Base-by-base conservation (phyloP, 768 basidiomycete genomes). In the Solioccasus polychromus region DNA sequence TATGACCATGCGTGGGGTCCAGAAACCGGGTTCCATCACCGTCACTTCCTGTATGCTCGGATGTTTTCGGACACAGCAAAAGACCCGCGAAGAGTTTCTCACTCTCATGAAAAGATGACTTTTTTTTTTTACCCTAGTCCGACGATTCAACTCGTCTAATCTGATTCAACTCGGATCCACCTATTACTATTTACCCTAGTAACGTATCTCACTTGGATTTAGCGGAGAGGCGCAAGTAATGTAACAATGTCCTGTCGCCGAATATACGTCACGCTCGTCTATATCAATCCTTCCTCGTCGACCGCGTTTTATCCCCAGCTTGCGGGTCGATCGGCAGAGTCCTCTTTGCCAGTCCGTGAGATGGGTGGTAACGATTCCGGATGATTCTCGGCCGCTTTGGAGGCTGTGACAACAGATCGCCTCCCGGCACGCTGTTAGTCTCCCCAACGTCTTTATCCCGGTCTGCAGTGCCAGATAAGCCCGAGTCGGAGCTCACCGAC, bases 1-100 rank as follows among this genome's bases (percentile, higher is more conserved):
- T 63, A 99, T 99, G 96, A 93, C 95, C 3, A 98, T 98, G 95
- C 87, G 96, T 51, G 96, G 96, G 43, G 96, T 99, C 8, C 96
- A 99, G 70, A 99, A 99, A 69, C 95, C 95, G 3, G 96, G 96
- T 20, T 78, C 95, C 7, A 81, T 88, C 19, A 99, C 96, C 1
- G 87, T 93, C 35, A 99, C 96, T 6, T 93, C 90, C 5, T 95
- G 93, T 57, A 99, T 99, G 96, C 74, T 97, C 42, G 96, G 96
- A 14, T 96, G 92, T 64, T 99, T 99, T 80, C 81, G 96, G 48
- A 87, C 89, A n/a, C 89, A 94, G 56, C 94, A 98, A 68, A 98
- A 99, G 73, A 99, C 95, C 26, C 80, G 96, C 24, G 94, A 96
- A 69, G 96, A 98, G 66, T 94, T 94, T 72, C 80, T 93, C 52